Conservation (phyloP, 2,329 filamentous ascomycete genomes). For the Aspergillus hiratsukae region DNA sequence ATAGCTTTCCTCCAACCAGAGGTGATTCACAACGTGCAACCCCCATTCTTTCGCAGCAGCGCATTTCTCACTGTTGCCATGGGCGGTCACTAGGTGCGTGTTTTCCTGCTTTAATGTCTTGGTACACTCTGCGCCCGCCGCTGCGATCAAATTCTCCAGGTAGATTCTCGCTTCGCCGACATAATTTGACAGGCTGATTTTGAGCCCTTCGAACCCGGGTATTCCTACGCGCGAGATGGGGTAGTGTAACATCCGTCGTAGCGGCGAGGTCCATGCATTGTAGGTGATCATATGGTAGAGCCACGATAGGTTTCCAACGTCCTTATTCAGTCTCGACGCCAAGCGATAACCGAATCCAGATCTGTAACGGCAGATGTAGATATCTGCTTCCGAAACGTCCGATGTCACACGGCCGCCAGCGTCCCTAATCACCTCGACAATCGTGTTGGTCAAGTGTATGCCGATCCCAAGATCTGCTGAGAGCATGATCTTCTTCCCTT, state of each 20-base stretch:
- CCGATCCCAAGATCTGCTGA: constrained; percentile 69
- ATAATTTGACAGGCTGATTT: constrained; percentile 93
- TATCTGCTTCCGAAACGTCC: constrained; percentile 66
- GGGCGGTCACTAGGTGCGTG: constrained; percentile 89
- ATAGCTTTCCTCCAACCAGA: constrained; percentile 98
- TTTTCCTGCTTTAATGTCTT: constrained; percentile 95
- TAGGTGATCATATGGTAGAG: constrained; percentile 86
- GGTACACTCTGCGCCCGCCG: constrained; percentile 81
- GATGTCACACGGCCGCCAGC: constrained; percentile 68
- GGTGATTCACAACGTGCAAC: constrained; percentile 82
- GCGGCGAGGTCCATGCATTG: constrained; percentile 82
- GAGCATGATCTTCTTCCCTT: constrained; percentile 71
- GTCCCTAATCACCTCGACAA: constrained; percentile 65
- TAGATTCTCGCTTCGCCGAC: constrained; percentile 91
- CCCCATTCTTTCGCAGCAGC: constrained; percentile 90
- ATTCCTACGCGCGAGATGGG: constrained; percentile 74
- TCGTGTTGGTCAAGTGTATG: constrained; percentile 59
- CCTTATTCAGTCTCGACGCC: constrained; percentile 71
- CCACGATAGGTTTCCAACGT: constrained; percentile 91
- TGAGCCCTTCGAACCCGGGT: constrained; percentile 69
- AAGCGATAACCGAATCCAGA: constrained; percentile 72
- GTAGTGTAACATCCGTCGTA: constrained; percentile 82
- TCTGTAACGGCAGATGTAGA: constrained; percentile 82
- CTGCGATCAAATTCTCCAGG: constrained; percentile 82
- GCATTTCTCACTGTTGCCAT: constrained; percentile 87